Base-by-base conservation (phyloP, 2,329 filamentous ascomycete species). In the Ascosphaera apis region DNA sequence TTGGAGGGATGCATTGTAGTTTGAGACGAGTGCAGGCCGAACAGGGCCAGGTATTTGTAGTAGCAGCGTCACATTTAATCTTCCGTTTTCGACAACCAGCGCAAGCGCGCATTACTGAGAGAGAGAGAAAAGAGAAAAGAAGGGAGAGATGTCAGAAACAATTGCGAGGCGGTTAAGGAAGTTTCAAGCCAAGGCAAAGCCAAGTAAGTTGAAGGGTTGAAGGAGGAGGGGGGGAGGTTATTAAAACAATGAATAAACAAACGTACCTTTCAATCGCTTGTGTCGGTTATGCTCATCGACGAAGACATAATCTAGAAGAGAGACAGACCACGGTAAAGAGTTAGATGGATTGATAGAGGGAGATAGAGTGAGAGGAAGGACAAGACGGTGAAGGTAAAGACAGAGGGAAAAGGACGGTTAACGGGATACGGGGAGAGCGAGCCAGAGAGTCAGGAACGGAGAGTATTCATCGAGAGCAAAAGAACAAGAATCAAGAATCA, bases 211-310 rank as follows among this genome's bases (percentile, higher is more conserved):
- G n/a, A n/a, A 7, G 33, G 11, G 15, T 8, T 5, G 6, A 8
- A 9, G 6, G 15, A 25, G 33, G 33, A 15, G 17, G 15, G 13
- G 17, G 33, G 19, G n/a, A n/a, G n/a, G n/a, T n/a, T n/a, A n/a
- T n/a, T n/a, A n/a, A n/a, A n/a, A n/a, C n/a, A n/a, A n/a, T n/a
- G n/a, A n/a, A n/a, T n/a, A n/a, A n/a, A n/a, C n/a, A 35, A 31
- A 31, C 54, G 41, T 69, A 88, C 82, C 82, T 67, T 95, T 95
- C 43, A 95, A 63, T 47, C 86, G 72, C 60, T 95, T 95, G 58
- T 95, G 88, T 43, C 88, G 77, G 61, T 95, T 95, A 57, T 95
- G 88, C 56, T 95, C 86, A 56, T 95, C 86, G 39, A 95, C 88
- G 52, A 95, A 95, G 48, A 95, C 88, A 78, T 93, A 95, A 55